Evolutionary conservation across 1,284 basidiomycete species (phyloP).

Genomic region (Heliocybe sulcata): DNA sequence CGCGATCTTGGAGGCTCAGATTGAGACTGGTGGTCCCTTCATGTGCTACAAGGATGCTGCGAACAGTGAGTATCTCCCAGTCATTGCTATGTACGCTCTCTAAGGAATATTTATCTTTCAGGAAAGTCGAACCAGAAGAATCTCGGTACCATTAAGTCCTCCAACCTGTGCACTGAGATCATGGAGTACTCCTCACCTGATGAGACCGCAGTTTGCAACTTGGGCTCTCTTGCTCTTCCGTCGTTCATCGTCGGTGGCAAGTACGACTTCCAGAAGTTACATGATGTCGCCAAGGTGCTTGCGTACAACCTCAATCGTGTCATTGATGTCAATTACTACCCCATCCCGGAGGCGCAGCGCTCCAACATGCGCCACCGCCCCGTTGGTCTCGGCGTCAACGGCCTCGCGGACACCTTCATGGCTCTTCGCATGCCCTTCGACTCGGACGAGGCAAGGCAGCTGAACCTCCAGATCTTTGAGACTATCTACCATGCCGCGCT

Average conservation of each 20-base stretch:
- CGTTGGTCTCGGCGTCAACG: constrained; percentile 97
- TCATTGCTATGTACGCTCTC: background rate
- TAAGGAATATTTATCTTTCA: constrained; percentile 20
- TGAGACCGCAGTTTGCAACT: constrained; percentile 98
- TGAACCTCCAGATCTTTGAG: constrained; percentile 98
- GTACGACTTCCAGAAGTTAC: constrained; percentile 94
- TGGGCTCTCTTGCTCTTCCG: constrained; percentile 95
- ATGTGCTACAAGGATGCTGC: constrained; percentile 96
- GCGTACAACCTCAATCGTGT: constrained; percentile 91
- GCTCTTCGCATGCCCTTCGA: constrained; percentile 95
- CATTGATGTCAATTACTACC: constrained; percentile 94
- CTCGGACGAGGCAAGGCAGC: constrained; percentile 77
- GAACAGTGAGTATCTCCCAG: constrained; percentile 50
- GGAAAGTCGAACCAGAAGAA: constrained; percentile 98
- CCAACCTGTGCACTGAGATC: constrained; percentile 98
- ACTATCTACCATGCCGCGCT: constrained; percentile 97
- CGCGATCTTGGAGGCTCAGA: constrained; percentile 93
- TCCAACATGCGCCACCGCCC: constrained; percentile 99
- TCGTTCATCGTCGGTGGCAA: constrained; percentile 69
- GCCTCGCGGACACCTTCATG: constrained; percentile 99
- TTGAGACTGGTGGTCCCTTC: constrained; percentile 97
- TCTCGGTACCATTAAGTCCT: constrained; percentile 98
- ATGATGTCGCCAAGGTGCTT: constrained; percentile 91
- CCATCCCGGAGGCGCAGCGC: constrained; percentile 82
- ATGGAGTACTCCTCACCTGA: constrained; percentile 98